Percentiles rank a stretch among this genome's conserved stretches.
These are phyloP conservation scores for Rhodocollybia butyracea DNA, from an alignment of 768 basidiomycete genomes.

Conservation along the genomic window DNA sequence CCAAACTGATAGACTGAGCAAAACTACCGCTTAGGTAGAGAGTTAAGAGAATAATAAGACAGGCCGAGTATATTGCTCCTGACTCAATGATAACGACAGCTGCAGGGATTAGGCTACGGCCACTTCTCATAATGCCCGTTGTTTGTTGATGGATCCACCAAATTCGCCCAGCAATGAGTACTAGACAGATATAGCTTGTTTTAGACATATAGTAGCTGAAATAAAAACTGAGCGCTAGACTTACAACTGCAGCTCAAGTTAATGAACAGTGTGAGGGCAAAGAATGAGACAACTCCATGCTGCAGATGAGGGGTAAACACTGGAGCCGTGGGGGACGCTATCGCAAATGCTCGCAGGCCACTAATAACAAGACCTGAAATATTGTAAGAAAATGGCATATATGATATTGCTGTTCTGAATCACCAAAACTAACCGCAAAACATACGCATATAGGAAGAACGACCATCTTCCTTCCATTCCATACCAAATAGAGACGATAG, in stretches of 20 bases:
- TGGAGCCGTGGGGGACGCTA: neutral
- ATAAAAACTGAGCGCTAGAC: too few species aligned
- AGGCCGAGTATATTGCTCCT: conserved; percentile 12
- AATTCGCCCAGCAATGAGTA: conserved; percentile 10
- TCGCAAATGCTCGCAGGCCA: neutral
- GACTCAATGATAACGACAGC: conserved; percentile 12
- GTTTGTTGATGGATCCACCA: conserved; percentile 2
- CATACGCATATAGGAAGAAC: conserved; percentile 8
- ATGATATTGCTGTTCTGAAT: neutral
- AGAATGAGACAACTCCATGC: conserved; percentile 8
- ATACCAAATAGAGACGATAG: conserved; percentile 12
- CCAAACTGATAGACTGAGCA: conserved; percentile 11
- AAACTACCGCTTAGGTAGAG: conserved; percentile 11
- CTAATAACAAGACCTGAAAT: neutral
- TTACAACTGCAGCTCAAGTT: conserved; percentile 10
- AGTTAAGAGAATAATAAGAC: conserved; percentile 6
- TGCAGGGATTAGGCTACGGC: conserved; percentile 4
- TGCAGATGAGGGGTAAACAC: conserved; percentile 3
- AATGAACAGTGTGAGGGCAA: conserved; percentile 9
- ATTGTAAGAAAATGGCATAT: too few species aligned
- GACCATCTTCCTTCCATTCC: conserved; percentile 12
- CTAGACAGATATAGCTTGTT: neutral
- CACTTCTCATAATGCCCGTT: neutral
- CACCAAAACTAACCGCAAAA: conserved; percentile 9
- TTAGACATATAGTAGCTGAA: neutral